A percentile compares a stretch with the other conserved stretches of the same genome.
These are phyloP conservation scores for Monosporascus sp. DNA, from an alignment of 2,329 filamentous ascomycete genomes.

Conservation along the genomic window DNA sequence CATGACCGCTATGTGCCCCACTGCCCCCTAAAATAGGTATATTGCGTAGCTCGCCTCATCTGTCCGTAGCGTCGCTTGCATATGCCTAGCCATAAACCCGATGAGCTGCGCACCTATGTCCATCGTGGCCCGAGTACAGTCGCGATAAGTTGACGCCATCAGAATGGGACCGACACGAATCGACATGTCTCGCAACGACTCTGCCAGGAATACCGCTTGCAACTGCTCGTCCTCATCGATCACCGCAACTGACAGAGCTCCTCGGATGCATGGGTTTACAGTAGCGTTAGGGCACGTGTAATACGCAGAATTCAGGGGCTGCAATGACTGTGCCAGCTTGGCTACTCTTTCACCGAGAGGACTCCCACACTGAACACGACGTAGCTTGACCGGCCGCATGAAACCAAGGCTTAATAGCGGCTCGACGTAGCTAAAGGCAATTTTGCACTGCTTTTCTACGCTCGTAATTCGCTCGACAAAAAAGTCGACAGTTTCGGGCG, in stretches of 20 bases:
- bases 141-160: neutral
- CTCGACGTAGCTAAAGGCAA: conserved; percentile 1
- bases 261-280: neutral
- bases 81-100: neutral
- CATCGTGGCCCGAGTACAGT: neutral
- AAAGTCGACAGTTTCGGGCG: conserved; percentile 2
- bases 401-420: neutral
- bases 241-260: neutral
- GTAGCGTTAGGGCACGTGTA: neutral
- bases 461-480: conserved; percentile 1
- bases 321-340: neutral
- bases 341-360: neutral
- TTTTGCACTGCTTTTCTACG: neutral
- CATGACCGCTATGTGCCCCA: neutral
- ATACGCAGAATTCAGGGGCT: neutral
- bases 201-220: neutral
- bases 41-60: neutral
- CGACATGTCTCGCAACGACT: conserved; percentile 1
- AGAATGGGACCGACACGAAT: neutral
- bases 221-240: neutral
- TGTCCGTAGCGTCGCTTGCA: neutral
- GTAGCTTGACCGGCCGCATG: neutral
- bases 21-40: neutral
- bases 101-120: neutral
- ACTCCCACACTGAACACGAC: neutral